These are phyloP conservation scores for Salix dunnii DNA, from an alignment of 345 rosid genomes.

Conservation along the genomic window DNA sequence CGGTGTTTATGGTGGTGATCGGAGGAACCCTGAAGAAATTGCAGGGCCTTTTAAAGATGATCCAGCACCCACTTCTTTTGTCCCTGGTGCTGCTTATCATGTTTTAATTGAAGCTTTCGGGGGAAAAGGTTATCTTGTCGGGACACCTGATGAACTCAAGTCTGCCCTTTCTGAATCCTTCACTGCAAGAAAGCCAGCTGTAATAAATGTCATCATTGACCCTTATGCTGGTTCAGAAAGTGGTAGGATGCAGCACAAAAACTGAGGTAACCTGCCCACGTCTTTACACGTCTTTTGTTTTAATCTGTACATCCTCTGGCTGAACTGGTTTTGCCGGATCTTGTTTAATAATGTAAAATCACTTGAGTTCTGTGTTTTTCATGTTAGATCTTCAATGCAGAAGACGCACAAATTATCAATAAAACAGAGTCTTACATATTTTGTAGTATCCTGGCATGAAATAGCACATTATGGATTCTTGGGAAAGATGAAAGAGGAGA, in stretches of 20 bases:
- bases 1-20: constrained; percentile 94
- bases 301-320: neutral
- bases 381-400: too few species aligned
- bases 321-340: neutral
- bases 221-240: constrained; percentile 97
- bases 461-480: too few species aligned
- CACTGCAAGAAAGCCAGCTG: constrained; percentile 66
- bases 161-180: constrained; percentile 76
- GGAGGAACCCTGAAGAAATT: constrained; percentile 82
- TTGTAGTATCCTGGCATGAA: too few species aligned
- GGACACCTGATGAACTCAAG: constrained; percentile 76
- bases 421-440: too few species aligned
- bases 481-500: too few species aligned
- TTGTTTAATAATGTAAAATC: neutral
- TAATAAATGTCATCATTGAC: constrained; percentile 75
- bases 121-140: constrained; percentile 85
- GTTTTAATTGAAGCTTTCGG: constrained; percentile 80
- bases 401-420: too few species aligned
- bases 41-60: constrained; percentile 78
- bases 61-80: constrained; percentile 97
- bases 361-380: too few species aligned
- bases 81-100: constrained; percentile 85
- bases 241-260: constrained; percentile 94
- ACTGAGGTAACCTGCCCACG: constrained; percentile 37
- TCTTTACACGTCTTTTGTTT: too few species aligned